These are phyloP conservation scores for Trichomonas gallinae DNA, from an alignment of 208 protist species.

Conservation along the genomic window DNA sequence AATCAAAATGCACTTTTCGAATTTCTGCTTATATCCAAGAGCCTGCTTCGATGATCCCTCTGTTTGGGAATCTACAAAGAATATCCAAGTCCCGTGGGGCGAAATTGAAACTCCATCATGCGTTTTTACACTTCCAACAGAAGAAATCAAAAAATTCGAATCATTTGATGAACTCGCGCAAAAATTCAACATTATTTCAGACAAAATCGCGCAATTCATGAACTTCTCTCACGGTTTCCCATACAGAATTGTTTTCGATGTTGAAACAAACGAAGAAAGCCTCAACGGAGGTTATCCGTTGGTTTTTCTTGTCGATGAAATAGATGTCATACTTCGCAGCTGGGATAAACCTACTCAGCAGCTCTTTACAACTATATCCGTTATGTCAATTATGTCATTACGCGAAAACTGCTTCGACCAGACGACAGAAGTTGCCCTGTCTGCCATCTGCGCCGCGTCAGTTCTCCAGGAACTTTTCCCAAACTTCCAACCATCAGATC, in stretches of 20 bases:
- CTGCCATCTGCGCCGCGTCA: not conserved
- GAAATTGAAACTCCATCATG: not conserved
- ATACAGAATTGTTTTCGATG: not conserved
- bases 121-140: not conserved
- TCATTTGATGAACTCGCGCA: not conserved
- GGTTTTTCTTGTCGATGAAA: not conserved
- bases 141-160: not conserved
- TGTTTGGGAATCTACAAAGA: not conserved
- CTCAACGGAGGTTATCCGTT: not conserved
- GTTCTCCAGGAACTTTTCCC: not conserved
- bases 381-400: not conserved
- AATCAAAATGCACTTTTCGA: not conserved
- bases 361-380: not conserved
- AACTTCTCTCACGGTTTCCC: not conserved
- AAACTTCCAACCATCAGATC: not conserved
- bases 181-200: not conserved
- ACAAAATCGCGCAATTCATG: not conserved
- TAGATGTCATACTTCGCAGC: not conserved
- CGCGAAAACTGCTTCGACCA: slow-evolving; percentile 8
- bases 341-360: not conserved
- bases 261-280: not conserved
- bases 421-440: not conserved
- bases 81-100: not conserved
- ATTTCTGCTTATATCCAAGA: not conserved
- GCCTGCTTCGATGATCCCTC: not conserved